These are phyloP conservation scores for Cadophora malorum DNA, from an alignment of 2,329 filamentous ascomycete species.

Conservation along the genomic window DNA sequence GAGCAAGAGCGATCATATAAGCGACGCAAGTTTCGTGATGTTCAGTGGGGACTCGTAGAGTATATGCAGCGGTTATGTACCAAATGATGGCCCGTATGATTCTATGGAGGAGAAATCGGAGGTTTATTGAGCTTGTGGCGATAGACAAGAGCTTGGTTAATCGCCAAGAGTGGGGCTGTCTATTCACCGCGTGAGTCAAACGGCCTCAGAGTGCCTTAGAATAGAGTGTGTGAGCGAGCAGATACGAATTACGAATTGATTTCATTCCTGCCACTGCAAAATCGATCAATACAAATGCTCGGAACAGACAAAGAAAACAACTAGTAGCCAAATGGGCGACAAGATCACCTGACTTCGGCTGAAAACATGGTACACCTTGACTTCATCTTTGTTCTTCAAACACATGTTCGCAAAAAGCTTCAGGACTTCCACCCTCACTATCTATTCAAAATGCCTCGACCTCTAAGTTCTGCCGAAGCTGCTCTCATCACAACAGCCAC, in stretches of 20 bases:
- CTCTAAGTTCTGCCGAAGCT: conserved; percentile 23
- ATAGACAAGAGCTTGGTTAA: neutral
- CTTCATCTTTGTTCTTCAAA: neutral
- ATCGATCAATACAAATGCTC: neutral
- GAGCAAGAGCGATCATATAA: neutral
- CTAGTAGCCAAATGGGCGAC: neutral
- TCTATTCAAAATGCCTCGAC: conserved; percentile 11
- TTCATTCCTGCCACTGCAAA: neutral
- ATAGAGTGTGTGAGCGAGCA: neutral
- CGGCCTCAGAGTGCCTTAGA: neutral
- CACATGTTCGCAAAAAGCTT: neutral
- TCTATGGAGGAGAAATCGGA: neutral
- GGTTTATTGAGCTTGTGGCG: neutral
- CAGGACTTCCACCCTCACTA: neutral
- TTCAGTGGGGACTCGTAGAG: neutral
- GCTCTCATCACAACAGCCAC: conserved; percentile 30
- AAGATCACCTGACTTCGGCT: neutral
- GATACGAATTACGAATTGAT: neutral
- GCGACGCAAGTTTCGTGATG: neutral
- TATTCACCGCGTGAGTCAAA: neutral
- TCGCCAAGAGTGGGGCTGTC: conserved; percentile 14
- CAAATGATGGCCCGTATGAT: neutral
- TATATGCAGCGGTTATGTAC: neutral
- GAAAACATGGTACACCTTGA: neutral
- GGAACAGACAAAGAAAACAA: too few relatives aligned